Evolutionary conservation across 2,329 filamentous ascomycete genomes (phyloP).

Genomic region (Claviceps arundinis): DNA sequence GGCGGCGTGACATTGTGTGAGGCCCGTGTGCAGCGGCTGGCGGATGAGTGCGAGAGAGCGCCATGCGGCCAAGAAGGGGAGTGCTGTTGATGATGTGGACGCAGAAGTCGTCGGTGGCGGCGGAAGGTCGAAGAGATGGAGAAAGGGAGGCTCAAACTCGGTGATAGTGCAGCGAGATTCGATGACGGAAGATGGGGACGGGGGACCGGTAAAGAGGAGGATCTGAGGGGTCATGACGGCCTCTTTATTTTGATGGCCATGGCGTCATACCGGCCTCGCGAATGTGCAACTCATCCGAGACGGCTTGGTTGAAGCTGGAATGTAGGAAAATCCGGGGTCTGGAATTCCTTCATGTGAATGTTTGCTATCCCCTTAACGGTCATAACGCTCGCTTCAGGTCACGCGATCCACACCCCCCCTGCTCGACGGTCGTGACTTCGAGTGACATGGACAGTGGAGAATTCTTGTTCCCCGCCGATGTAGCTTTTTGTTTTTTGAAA

Average conservation of each 20-base stretch:
- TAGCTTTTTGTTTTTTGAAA: no score
- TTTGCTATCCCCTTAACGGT: no score
- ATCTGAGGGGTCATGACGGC: slow-evolving; percentile 14
- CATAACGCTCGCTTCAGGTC: no score
- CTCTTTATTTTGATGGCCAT: slow-evolving; percentile 9
- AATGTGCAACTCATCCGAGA: no score
- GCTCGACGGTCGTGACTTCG: no score
- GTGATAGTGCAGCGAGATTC: slow-evolving; percentile 18
- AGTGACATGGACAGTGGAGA: no score
- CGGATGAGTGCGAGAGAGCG: slow-evolving; percentile 37
- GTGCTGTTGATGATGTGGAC: neutral
- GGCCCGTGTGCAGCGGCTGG: slow-evolving; percentile 34
- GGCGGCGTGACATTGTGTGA: slow-evolving; percentile 34
- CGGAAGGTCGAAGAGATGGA: slow-evolving; percentile 13
- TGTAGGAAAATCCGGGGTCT: no score
- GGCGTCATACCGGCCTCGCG: neutral
- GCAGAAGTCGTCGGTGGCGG: neutral
- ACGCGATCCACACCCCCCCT: no score
- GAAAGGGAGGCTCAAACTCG: slow-evolving; percentile 14
- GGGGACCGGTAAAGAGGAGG: slow-evolving; percentile 25
- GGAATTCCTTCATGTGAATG: no score
- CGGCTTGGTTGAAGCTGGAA: no score
- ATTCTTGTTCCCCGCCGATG: no score
- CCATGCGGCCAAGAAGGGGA: slow-evolving; percentile 31
- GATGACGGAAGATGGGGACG: slow-evolving; percentile 16